Conservation (phyloP, 305 asterid species). For the Coffea humblotiana region DNA sequence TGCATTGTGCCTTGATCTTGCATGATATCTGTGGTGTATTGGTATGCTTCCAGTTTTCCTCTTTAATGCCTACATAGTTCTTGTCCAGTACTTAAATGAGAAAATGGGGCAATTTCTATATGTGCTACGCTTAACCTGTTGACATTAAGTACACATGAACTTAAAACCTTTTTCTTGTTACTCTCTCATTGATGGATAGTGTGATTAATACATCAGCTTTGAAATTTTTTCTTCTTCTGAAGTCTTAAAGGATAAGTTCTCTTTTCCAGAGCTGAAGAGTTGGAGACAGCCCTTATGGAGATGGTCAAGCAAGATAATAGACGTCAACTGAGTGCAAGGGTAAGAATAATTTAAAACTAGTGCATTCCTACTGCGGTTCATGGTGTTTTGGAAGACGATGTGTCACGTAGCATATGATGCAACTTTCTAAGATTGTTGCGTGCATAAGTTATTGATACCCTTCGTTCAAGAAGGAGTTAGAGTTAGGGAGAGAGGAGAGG, state of each 20-base stretch:
- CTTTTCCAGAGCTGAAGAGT: conserved; percentile 88
- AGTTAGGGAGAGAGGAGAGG: no score
- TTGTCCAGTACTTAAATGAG: no score
- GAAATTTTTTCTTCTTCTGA: not conserved
- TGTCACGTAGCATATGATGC: not conserved
- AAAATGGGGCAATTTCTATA: not conserved
- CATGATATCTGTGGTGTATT: not conserved
- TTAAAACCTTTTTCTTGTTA: not conserved
- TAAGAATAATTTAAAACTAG: conserved; percentile 19
- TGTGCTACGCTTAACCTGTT: not conserved
- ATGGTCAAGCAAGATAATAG: conserved; percentile 98
- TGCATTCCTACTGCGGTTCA: not conserved
- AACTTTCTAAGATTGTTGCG: no score
- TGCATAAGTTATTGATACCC: no score
- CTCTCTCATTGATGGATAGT: not conserved
- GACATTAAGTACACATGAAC: not conserved
- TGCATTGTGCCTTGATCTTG: not conserved
- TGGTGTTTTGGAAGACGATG: not conserved
- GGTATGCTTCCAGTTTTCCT: not conserved
- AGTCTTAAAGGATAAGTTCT: not conserved
- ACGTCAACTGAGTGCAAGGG: conserved; percentile 88
- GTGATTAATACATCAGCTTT: not conserved
- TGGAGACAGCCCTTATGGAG: conserved; percentile 94
- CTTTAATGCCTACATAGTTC: not conserved
- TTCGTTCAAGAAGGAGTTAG: no score